These are phyloP conservation scores for Gossypium bickii DNA, from an alignment of 345 rosid species.

Conservation along the genomic window DNA sequence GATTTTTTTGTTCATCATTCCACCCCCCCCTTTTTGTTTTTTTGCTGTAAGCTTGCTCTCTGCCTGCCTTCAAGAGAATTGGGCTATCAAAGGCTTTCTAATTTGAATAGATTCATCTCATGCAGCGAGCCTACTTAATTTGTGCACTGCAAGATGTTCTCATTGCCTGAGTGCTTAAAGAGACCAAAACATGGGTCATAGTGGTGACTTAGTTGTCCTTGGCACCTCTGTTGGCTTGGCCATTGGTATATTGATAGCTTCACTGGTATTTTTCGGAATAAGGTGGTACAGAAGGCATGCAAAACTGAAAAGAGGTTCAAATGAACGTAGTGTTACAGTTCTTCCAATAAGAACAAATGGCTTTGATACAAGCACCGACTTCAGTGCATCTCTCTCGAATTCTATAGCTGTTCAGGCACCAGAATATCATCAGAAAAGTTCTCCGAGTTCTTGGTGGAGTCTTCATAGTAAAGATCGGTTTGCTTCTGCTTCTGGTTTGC, in stretches of 20 bases:
- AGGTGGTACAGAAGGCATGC: slow-evolving; percentile 64
- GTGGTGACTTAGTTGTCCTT: slow-evolving; percentile 48
- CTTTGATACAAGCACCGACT: slow-evolving; percentile 59
- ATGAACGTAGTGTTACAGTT: slow-evolving; percentile 50
- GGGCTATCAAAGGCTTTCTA: not conserved
- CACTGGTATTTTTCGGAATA: slow-evolving; percentile 43
- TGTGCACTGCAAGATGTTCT: slow-evolving; percentile 48
- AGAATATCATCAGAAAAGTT: slow-evolving; percentile 37
- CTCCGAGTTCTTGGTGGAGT: slow-evolving; percentile 54
- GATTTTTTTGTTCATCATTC: not conserved
- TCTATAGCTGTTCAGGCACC: slow-evolving; percentile 29
- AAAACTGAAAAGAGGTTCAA: slow-evolving; percentile 40
- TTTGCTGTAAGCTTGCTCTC: not conserved
- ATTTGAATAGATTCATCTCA: not conserved
- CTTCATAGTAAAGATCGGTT: slow-evolving; percentile 55
- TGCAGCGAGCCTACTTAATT: slow-evolving; percentile 27
- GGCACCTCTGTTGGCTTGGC: slow-evolving; percentile 74
- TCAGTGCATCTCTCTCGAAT: slow-evolving; percentile 51
- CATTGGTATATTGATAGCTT: slow-evolving; percentile 75
- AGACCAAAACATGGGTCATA: slow-evolving; percentile 48
- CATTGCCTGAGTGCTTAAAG: slow-evolving; percentile 27
- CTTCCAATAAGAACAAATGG: slow-evolving; percentile 76
- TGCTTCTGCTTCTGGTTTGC: slow-evolving; percentile 73
- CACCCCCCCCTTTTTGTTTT: too few relatives aligned
- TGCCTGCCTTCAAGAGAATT: not conserved